phyloP scores from a whole-genome alignment of 345 rosid genomes.

The Citrus maxima region DNA sequence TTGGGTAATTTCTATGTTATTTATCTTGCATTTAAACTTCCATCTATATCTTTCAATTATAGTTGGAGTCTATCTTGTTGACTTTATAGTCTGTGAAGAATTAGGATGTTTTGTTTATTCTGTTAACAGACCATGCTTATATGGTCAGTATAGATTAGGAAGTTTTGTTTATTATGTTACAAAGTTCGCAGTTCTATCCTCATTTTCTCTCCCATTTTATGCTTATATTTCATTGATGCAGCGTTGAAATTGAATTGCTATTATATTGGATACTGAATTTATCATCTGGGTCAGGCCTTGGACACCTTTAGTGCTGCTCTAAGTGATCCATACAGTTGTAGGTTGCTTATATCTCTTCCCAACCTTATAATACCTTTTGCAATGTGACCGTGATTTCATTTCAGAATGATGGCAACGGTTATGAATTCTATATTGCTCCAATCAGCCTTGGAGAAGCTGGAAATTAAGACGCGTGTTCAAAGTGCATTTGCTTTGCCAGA shows the following conservation, averaged over 20 bases:
- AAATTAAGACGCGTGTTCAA: slow-evolving; percentile 38
- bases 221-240: too few species aligned
- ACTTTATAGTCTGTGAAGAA: neutral
- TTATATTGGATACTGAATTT: too few species aligned
- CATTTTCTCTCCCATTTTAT: too few species aligned
- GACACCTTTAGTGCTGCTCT: too few species aligned
- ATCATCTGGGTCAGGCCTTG: too few species aligned
- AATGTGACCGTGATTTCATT: slow-evolving; percentile 8
- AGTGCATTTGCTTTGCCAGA: slow-evolving; percentile 40
- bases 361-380: neutral
- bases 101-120: too few species aligned
- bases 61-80: neutral
- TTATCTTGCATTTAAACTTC: neutral
- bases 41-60: neutral
- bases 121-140: neutral
- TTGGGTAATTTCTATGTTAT: neutral
- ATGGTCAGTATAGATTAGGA: too few species aligned
- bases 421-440: slow-evolving; percentile 55
- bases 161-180: too few species aligned
- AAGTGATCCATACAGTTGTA: too few species aligned
- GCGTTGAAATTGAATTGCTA: too few species aligned
- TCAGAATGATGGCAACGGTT: slow-evolving; percentile 52
- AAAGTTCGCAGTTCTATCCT: too few species aligned
- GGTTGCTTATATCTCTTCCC: too few species aligned
- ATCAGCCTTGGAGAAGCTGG: slow-evolving; percentile 47